Base-by-base conservation (phyloP, 73 alveolate species). In the Paramecium octaurelia region DNA sequence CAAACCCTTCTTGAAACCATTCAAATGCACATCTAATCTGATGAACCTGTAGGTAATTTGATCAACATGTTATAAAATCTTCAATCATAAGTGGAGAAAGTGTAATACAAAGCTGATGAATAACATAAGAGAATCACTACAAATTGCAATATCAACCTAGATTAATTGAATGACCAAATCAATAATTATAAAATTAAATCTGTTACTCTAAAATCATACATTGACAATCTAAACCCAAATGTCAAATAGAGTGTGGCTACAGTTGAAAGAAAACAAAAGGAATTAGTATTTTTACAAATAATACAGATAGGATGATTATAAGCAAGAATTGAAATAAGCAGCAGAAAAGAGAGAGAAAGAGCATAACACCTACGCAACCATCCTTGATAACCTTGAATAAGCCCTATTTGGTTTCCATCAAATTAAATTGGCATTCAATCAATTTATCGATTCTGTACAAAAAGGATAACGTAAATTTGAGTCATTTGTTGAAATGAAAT, bases 41-140 rank as follows among this genome's bases (percentile, higher is more conserved):
- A 80, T 80, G 91, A 80, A 14, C 91, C 91, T n/a, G 57, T 80
- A 6, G 75, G 91, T 18, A 80, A 80, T 46, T 42, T 80, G 31
- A 9, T 80, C 24, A 43, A 80, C 10, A 80, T 80, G 91, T 46
- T 80, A 20, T 27, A 80, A 48, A 35, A 35, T 44, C 57, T 80
- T 9, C 12, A 80, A 43, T 14, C 46, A 21, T 31, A 80, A 80
- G 57, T 80, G 0, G 48, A 44, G 20, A 80, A 42, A 80, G 70
- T 80, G 14, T 48, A 80, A 80, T 8, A 24, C 29, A 80, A 80
- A 20, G 44, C 70, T 23, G 91, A 80, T 80, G 91, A 42, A 44
- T 29, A 27, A 18, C 34, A 44, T 21, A 24, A 80, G 16, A 40
- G 91, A 46, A 80, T 48, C 6, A 46, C 21, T 24, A 44, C 70